These are phyloP conservation scores for Rhizoclosmatium sp. DNA, from an alignment of 192 early-diverging fungal species.

Conservation along the genomic window DNA sequence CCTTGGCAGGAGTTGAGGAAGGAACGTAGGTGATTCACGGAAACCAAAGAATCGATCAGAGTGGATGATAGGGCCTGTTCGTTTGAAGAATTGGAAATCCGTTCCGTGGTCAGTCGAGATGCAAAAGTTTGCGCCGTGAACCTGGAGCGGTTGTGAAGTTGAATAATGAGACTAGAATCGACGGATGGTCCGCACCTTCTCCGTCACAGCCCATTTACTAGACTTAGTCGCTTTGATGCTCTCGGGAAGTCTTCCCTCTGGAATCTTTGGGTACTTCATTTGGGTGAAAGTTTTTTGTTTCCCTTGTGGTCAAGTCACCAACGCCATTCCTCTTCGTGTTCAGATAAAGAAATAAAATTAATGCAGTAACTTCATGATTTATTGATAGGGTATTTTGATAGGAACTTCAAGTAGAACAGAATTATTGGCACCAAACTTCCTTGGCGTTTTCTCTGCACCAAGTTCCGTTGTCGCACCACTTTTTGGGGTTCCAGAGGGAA, in stretches of 20 bases:
- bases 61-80: background rate
- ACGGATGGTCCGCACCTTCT: background rate
- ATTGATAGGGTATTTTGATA: too few species aligned
- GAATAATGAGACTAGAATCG: background rate
- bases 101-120: background rate
- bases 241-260: background rate
- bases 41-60: slow-evolving; percentile 3
- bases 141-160: background rate
- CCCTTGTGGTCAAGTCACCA: too few species aligned
- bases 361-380: too few species aligned
- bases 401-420: too few species aligned
- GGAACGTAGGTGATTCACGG: background rate
- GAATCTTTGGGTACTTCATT: slow-evolving; percentile 7
- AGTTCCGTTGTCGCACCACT: too few species aligned
- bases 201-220: background rate
- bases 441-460: too few species aligned
- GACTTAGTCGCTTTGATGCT: background rate
- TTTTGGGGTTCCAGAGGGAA: too few species aligned
- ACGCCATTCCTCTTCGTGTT: too few species aligned
- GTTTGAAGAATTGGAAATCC: background rate
- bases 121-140: slow-evolving; percentile 13
- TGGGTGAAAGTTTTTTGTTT: too few species aligned
- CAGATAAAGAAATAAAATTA: too few species aligned
- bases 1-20: background rate
- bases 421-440: too few species aligned